phyloP scores from a whole-genome alignment of 441 rosid genomes.

The Arabidopsis lyrata region DNA sequence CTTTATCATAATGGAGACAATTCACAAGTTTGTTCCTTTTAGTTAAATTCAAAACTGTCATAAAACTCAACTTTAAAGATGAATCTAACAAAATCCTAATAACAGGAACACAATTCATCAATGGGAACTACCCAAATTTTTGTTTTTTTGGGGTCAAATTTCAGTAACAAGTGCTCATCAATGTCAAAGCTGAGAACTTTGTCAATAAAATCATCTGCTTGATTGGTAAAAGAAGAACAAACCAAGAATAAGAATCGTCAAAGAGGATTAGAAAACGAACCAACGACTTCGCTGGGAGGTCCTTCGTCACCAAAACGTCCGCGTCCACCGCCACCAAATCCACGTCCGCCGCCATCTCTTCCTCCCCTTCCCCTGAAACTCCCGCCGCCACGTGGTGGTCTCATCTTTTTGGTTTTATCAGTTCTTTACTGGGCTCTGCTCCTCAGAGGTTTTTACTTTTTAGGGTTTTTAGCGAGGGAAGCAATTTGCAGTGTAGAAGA shows the following conservation, averaged over 20 bases:
- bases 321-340: slow-evolving; percentile 59
- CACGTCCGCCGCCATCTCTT: slow-evolving; percentile 65
- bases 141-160: neutral
- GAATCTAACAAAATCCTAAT: neutral
- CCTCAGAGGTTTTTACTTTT: slow-evolving; percentile 9
- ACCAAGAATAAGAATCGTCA: neutral
- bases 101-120: neutral
- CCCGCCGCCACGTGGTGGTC: slow-evolving; percentile 86
- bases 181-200: neutral
- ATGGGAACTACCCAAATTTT: slow-evolving; percentile 41
- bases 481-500: neutral
- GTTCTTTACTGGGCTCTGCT: slow-evolving; percentile 11
- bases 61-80: neutral
- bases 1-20: neutral
- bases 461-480: slow-evolving; percentile 39
- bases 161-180: neutral
- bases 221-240: neutral
- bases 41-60: slow-evolving; percentile 43
- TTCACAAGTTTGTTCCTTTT: slow-evolving; percentile 2
- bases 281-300: slow-evolving; percentile 92
- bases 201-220: slow-evolving; percentile 48
- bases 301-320: slow-evolving; percentile 69
- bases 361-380: slow-evolving; percentile 83
- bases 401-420: slow-evolving; percentile 49
- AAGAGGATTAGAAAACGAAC: slow-evolving; percentile 50